These are phyloP conservation scores for Abelmoschus esculentus DNA, from an alignment of 345 rosid genomes.

Conservation along the genomic window DNA sequence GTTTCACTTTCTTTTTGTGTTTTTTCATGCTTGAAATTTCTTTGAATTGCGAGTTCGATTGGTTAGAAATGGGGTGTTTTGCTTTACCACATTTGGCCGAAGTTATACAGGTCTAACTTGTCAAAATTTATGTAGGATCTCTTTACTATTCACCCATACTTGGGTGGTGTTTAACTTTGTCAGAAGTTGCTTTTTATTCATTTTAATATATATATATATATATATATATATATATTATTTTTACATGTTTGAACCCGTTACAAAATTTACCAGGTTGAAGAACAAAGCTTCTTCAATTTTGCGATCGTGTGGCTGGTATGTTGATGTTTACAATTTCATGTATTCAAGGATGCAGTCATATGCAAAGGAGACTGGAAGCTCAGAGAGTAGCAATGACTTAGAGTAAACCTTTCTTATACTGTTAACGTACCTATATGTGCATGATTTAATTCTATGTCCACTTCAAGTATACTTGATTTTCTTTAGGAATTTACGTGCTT, in stretches of 20 bases:
- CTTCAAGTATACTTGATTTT: background rate
- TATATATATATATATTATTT: background rate
- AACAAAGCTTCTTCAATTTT: constrained; percentile 51
- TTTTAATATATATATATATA: background rate
- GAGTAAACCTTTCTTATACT: constrained; percentile 47
- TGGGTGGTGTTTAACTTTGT: constrained; percentile 4
- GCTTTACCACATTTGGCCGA: background rate
- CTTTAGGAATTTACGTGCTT: background rate
- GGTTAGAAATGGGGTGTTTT: background rate
- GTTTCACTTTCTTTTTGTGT: background rate
- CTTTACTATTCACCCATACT: background rate
- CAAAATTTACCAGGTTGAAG: constrained; percentile 42
- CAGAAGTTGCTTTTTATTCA: background rate
- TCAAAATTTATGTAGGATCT: background rate
- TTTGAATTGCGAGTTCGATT: background rate
- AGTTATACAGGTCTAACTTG: background rate
- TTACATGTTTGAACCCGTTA: background rate
- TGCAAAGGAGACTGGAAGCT: constrained; percentile 27
- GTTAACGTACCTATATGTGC: background rate
- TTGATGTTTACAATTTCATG: constrained; percentile 54
- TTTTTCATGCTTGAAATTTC: background rate
- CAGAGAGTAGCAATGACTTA: constrained; percentile 26
- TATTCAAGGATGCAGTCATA: constrained; percentile 47
- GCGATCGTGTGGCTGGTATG: constrained; percentile 66
- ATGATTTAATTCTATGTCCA: background rate